Evolutionary conservation across 1,284 basidiomycete species (phyloP).

Genomic region (Leccinum angustisporum): DNA sequence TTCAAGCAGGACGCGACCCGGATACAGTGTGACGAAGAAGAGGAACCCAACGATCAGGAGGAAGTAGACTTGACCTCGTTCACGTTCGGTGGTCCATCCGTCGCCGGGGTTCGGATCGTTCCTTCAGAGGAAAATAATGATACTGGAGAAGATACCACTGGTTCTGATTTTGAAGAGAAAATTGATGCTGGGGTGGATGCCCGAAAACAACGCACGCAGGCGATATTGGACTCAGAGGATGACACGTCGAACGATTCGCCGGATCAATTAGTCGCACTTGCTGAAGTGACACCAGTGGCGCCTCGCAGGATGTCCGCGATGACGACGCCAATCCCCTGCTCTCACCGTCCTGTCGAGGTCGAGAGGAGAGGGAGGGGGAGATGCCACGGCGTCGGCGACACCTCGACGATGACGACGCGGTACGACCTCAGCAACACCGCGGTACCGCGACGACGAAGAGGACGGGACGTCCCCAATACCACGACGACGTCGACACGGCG

Average conservation of each 20-base stretch:
- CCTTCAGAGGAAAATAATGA: slow-evolving; percentile 37
- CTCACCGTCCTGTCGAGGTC: too few relatives aligned
- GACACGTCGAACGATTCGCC: slow-evolving; percentile 27
- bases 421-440: too few relatives aligned
- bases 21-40: slow-evolving; percentile 46
- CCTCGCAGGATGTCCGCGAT: slow-evolving; percentile 52
- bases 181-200: slow-evolving; percentile 16
- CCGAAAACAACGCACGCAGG: slow-evolving; percentile 20
- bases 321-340: slow-evolving; percentile 46
- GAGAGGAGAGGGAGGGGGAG: too few relatives aligned
- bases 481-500: too few relatives aligned
- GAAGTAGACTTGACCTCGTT: slow-evolving; percentile 68
- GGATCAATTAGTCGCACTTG: slow-evolving; percentile 1
- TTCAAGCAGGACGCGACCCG: slow-evolving; percentile 44
- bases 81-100: slow-evolving; percentile 62
- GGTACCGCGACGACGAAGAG: too few relatives aligned
- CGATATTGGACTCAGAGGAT: slow-evolving; percentile 46
- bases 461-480: too few relatives aligned
- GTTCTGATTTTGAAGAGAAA: slow-evolving; percentile 48
- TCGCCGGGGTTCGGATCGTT: slow-evolving; percentile 48
- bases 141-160: slow-evolving; percentile 43
- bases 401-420: too few relatives aligned
- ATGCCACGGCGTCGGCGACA: too few relatives aligned
- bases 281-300: slow-evolving; percentile 33
- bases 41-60: slow-evolving; percentile 54